phyloP scores from a whole-genome alignment of 2,329 filamentous ascomycete genomes.

The Dothidotthia symphoricarpi region DNA sequence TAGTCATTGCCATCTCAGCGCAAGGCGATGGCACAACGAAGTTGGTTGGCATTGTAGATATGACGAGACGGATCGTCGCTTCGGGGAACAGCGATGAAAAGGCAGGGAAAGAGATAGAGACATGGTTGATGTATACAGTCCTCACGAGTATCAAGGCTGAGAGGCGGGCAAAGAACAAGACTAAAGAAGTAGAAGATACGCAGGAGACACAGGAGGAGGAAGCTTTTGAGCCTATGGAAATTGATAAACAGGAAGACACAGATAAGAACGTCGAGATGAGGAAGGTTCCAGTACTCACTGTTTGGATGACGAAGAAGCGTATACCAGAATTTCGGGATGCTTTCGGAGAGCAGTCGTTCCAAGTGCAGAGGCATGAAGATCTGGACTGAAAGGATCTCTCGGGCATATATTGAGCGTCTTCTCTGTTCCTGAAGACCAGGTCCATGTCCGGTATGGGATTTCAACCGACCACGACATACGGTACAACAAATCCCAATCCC shows the following conservation, averaged over 20 bases:
- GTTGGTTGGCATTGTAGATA: slow-evolving; percentile 22
- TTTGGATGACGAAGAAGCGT: slow-evolving; percentile 21
- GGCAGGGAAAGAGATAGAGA: slow-evolving; percentile 1
- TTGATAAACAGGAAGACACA: slow-evolving; percentile 1
- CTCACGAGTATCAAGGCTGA: slow-evolving; percentile 12
- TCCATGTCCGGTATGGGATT: too few species aligned
- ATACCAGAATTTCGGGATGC: slow-evolving; percentile 14
- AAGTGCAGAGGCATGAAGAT: slow-evolving; percentile 1
- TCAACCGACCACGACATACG: too few species aligned
- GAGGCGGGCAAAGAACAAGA: slow-evolving; percentile 3
- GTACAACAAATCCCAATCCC: too few species aligned
- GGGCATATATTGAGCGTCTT: too few species aligned
- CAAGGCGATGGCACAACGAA: slow-evolving; percentile 22
- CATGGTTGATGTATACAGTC: slow-evolving; percentile 20
- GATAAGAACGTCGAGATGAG: slow-evolving; percentile 3
- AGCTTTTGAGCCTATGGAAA: slow-evolving; percentile 15
- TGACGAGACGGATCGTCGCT: slow-evolving; percentile 15
- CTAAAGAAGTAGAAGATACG: not conserved
- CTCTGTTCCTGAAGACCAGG: too few species aligned
- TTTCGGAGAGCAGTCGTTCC: slow-evolving; percentile 21
- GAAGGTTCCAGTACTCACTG: slow-evolving; percentile 18
- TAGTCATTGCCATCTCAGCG: slow-evolving; percentile 18
- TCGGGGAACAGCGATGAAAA: slow-evolving; percentile 3
- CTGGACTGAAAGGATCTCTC: too few species aligned
- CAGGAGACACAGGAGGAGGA: slow-evolving; percentile 9